A percentile compares a stretch with the other conserved stretches of the same genome.
Evolutionary conservation across 495 filamentous ascomycete genomes (phyloP).

Genomic region (Apodospora peruviana): DNA sequence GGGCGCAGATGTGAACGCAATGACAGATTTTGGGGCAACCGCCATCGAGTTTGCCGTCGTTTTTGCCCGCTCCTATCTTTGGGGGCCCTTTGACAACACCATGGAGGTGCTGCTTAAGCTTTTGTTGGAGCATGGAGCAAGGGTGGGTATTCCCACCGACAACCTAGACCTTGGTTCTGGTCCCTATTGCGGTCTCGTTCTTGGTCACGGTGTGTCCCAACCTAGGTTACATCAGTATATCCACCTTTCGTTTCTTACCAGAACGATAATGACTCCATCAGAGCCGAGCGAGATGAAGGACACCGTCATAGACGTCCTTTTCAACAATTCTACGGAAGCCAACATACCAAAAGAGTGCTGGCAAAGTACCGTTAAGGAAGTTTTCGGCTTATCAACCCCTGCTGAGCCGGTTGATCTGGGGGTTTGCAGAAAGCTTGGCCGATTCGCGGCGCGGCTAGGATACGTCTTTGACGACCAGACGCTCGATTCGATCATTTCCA

Average conservation of each 20-base stretch:
- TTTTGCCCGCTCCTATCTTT: not conserved
- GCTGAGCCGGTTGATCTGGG: not conserved
- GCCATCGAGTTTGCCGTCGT: not conserved
- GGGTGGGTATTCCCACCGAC: not conserved
- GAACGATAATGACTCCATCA: not conserved
- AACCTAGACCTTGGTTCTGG: too few relatives aligned
- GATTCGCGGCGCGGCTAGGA: not conserved
- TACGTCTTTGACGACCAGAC: slow-evolving; percentile 3
- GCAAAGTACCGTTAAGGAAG: slow-evolving; percentile 2
- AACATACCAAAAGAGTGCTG: slow-evolving; percentile 6
- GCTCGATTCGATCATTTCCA: not conserved
- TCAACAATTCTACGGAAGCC: slow-evolving; percentile 1
- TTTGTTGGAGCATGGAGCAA: not conserved
- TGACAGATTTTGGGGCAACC: not conserved
- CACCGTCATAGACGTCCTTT: not conserved
- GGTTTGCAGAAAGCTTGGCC: slow-evolving; percentile 2
- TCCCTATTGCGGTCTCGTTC: too few relatives aligned
- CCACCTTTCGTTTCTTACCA: not conserved
- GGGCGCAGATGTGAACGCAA: not conserved
- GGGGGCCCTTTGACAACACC: too few relatives aligned
- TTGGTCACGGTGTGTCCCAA: not conserved
- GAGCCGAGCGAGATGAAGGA: not conserved
- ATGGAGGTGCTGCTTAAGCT: not conserved
- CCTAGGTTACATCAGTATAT: not conserved
- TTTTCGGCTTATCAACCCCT: not conserved